Evolutionary conservation across 2,329 filamentous ascomycete species (phyloP), one percentile per base, ranked within the genome.

Genomic region (Talaromyces sp.): DNA sequence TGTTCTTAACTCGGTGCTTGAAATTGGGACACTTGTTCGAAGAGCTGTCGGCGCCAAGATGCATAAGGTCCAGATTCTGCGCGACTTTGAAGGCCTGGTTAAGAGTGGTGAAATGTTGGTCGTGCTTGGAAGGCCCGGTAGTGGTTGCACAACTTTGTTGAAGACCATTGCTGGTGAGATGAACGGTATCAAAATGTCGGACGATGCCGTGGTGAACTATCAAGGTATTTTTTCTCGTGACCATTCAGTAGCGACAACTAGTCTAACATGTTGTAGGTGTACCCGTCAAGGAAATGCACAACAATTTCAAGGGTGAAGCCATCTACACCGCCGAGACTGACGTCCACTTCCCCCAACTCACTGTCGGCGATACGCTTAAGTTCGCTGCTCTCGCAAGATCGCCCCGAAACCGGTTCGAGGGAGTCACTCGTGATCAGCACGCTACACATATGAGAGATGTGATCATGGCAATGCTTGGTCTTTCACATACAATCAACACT

Each of bases 241-340:
- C 22, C 69, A 50, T 1, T 33, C 15, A 3, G 10, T 31, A 31
- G 4, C 7, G 27, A 31, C 27, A 31, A 45, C 8, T 41, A 45
- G 19, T 22, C 41, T 52, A 47, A 52, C 35, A 9, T 49, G 47
- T 3, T 37, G 9, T 31, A 68, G 67, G 68, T 70, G 77, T 78
- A 50, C 71, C 76, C 4, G 73, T 73, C 54, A 72, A 75, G 66
- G 68, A 92, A 73, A 94, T 95, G 90, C 87, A 90, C 78, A 86
- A 86, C 11, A 82, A 83, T 19, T 93, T 94, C 79, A 88, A 90
- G 33, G 92, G 92, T 69, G 92, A 96, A 78, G 90, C 90, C 67
- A 93, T 95, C 75, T 95, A 95, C 79, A 93, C 90, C 0, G 90
- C 90, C 66, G 91, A 95, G 76, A 89, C 91, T 41, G 92, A 96